phyloP scores from a whole-genome alignment of 768 basidiomycete species.

The Suillus spraguei region DNA sequence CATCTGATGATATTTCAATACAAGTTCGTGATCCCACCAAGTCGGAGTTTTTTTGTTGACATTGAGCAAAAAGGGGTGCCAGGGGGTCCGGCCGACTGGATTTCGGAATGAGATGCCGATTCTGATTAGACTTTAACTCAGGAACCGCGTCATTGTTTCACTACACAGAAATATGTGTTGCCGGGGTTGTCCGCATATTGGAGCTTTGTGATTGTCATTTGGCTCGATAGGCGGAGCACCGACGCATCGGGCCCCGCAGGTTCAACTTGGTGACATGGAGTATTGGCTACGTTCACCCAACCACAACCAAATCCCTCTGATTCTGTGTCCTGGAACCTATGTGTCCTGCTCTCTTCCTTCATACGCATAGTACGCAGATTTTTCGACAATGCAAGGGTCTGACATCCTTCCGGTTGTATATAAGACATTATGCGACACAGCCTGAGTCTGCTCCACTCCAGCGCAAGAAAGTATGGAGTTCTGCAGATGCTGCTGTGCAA shows the following conservation, averaged over 20 bases:
- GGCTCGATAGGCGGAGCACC: not conserved
- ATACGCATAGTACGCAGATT: constrained; percentile 12
- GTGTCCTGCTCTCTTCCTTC: constrained; percentile 13
- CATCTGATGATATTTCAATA: too few relatives aligned
- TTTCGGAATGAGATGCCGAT: not conserved
- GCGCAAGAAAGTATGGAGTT: constrained; percentile 65
- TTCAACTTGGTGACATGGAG: not conserved
- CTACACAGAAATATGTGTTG: not conserved
- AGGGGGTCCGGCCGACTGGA: not conserved
- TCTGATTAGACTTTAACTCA: not conserved
- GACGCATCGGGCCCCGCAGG: not conserved
- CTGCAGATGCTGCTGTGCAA: constrained; percentile 74
- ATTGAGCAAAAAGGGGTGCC: not conserved
- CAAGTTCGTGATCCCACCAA: too few relatives aligned
- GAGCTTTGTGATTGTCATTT: not conserved
- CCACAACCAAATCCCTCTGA: not conserved
- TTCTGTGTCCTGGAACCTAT: constrained; percentile 5
- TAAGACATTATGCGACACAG: constrained; percentile 14
- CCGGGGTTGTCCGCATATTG: not conserved
- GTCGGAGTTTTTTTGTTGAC: too few relatives aligned
- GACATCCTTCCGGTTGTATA: constrained; percentile 5
- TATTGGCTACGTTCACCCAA: not conserved
- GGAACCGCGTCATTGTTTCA: not conserved
- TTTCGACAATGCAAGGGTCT: constrained; percentile 12
- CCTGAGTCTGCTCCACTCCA: constrained; percentile 26